Conservation (phyloP, 1,284 basidiomycete genomes). For the Cystobasidium pallidum region DNA sequence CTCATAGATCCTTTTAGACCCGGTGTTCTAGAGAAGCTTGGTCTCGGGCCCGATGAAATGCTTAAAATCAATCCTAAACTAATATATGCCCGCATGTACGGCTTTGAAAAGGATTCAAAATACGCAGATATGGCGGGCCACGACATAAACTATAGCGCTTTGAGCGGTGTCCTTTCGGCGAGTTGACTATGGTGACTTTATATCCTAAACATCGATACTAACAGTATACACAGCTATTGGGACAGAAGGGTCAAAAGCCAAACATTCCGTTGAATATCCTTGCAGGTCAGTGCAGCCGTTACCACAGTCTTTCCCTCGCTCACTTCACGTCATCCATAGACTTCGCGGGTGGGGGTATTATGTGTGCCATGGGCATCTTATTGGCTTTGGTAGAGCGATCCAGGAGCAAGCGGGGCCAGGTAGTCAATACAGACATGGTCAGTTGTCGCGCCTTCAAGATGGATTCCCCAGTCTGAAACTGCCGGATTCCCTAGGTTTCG, state of each 20-base stretch:
- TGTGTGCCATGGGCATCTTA: conserved; percentile 73
- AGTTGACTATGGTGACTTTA: conserved; percentile 49
- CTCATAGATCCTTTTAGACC: conserved; percentile 82
- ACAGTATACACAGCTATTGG: conserved; percentile 65
- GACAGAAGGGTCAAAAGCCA: conserved; percentile 63
- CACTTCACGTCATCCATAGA: conserved; percentile 61
- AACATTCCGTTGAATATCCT: conserved; percentile 73
- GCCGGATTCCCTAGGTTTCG: conserved; percentile 63
- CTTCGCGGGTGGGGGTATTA: conserved; percentile 78
- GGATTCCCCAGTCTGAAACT: background rate
- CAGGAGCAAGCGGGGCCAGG: conserved; percentile 67
- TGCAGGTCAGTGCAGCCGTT: conserved; percentile 22
- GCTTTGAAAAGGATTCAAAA: conserved; percentile 54
- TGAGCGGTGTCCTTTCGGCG: conserved; percentile 75
- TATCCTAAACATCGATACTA: background rate
- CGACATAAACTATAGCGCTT: conserved; percentile 83
- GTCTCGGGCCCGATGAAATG: conserved; percentile 75
- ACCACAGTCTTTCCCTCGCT: background rate
- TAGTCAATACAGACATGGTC: conserved; percentile 79
- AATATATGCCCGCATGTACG: conserved; percentile 56
- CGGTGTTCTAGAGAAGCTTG: conserved; percentile 76
- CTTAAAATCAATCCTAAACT: conserved; percentile 56
- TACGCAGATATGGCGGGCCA: conserved; percentile 61
- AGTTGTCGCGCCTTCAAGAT: conserved; percentile 26
- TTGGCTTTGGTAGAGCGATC: conserved; percentile 72